Conservation (phyloP, 2,329 filamentous ascomycete genomes). For the Pseudogymnoascus sp. region DNA sequence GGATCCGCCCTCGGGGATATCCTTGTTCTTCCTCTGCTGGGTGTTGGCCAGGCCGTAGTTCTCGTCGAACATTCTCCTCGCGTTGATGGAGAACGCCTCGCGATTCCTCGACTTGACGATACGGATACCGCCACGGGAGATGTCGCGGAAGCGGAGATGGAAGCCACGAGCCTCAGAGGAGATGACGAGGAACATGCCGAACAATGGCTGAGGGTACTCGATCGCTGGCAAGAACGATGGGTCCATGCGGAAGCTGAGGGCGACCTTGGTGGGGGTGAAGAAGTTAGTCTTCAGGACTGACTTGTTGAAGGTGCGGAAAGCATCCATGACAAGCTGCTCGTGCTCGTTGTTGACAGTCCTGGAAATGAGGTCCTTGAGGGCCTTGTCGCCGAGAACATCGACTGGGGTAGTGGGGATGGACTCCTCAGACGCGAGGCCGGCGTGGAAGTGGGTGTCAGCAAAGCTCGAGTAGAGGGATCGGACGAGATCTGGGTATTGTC, state of each 20-base stretch:
- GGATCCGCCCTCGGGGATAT: slow-evolving; percentile 95
- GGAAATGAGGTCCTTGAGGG: slow-evolving; percentile 67
- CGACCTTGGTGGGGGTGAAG: slow-evolving; percentile 93
- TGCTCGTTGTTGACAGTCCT: slow-evolving; percentile 85
- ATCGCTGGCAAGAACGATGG: slow-evolving; percentile 79
- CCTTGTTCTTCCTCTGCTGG: slow-evolving; percentile 99
- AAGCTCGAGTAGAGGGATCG: slow-evolving; percentile 86
- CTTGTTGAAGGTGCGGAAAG: slow-evolving; percentile 92
- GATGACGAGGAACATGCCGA: slow-evolving; percentile 98
- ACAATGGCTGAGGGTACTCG: slow-evolving; percentile 89
- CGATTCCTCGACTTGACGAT: slow-evolving; percentile 97
- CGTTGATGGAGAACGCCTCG: slow-evolving; percentile 94
- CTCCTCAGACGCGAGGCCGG: slow-evolving; percentile 39
- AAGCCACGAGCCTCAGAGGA: slow-evolving; percentile 95
- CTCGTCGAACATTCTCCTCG: slow-evolving; percentile 92
- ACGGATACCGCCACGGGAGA: slow-evolving; percentile 91
- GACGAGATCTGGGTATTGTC: slow-evolving; percentile 78
- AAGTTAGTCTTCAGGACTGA: slow-evolving; percentile 93
- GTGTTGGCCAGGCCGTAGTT: slow-evolving; percentile 98
- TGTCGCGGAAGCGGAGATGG: slow-evolving; percentile 94
- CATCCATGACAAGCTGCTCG: slow-evolving; percentile 95
- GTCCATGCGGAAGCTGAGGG: slow-evolving; percentile 89
- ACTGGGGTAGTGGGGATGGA: slow-evolving; percentile 45
- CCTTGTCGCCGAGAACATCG: slow-evolving; percentile 65
- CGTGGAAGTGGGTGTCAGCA: slow-evolving; percentile 68